phyloP scores from a whole-genome alignment of 805 yeast species.

The Lipomyces mesembrius region DNA sequence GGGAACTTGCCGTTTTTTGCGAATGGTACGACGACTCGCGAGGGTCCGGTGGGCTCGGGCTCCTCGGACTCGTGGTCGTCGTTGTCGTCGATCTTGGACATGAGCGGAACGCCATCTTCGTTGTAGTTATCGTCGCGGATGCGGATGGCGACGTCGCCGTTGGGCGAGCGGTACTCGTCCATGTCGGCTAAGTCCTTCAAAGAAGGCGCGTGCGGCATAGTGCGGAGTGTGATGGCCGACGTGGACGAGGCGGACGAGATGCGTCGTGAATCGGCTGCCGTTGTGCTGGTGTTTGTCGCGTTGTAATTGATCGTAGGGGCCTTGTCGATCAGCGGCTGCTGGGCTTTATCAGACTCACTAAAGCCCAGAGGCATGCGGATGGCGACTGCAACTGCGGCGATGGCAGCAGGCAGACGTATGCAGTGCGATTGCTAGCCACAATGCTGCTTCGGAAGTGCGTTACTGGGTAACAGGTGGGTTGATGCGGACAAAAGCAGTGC shows the following conservation, averaged over 20 bases:
- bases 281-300: slow-evolving; percentile 1
- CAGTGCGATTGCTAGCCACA: neutral
- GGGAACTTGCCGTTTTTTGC: slow-evolving; percentile 45
- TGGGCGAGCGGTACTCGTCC: slow-evolving; percentile 26
- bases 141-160: slow-evolving; percentile 35
- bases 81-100: slow-evolving; percentile 33
- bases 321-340: neutral
- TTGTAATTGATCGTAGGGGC: neutral
- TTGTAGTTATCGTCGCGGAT: slow-evolving; percentile 30
- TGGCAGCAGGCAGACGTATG: neutral
- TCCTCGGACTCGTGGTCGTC: slow-evolving; percentile 32
- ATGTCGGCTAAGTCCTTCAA: slow-evolving; percentile 34
- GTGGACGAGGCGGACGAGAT: slow-evolving; percentile 35
- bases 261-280: slow-evolving; percentile 19
- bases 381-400: neutral
- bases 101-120: slow-evolving; percentile 37
- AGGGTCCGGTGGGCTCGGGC: slow-evolving; percentile 28
- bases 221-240: slow-evolving; percentile 36
- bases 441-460: neutral
- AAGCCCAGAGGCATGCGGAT: neutral
- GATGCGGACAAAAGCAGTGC: neutral
- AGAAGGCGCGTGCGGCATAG: slow-evolving; percentile 32
- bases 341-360: neutral
- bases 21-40: slow-evolving; percentile 33
- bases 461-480: neutral